Base-by-base conservation (phyloP, 306 rosid species). In the Gillenia trifoliata region DNA sequence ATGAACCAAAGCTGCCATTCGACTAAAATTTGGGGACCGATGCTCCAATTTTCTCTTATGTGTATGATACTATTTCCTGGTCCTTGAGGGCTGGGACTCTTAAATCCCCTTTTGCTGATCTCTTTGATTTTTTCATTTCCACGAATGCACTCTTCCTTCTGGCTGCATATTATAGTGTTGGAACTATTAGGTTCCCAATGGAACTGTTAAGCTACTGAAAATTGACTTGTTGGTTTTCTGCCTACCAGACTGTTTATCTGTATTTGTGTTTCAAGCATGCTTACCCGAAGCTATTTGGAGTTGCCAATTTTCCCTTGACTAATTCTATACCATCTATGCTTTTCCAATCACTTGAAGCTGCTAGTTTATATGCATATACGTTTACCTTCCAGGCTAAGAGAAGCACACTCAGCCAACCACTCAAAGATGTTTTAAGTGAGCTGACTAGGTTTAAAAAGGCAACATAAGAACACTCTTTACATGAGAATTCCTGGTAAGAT, bases 371-470 rank as follows among this genome's bases (percentile, higher is more conserved):
- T 38, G 2, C 52, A 12, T 77, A 50, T 73, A 12, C 31, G 64
- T 71, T 52, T 34, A 33, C 40, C 64, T 45, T 83, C 66, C 86
- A 93, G 97, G 77, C 71, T 28, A 88, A 76, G 85, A 88, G 81
- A 75, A 85, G 74, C 70, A 22, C 47, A 68, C 82, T 80, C 60
- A 69, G 50, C 22, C 78, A 80, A 57, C 76, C 89, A 52, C 82
- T 93, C 61, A 84, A 85, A 60, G 84, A 79, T 36, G 84, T 84
- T 30, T 40, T 89, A 73, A 79, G 68, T 11, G 91, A 89, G 80
- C 93, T 93, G 66, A 77, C 83, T 1, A 87, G 82, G 84, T 72
- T 87, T 57, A 93, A 81, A 76, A 70, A 45, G 73, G 29, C 79
- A 1, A 64, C 74, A 31, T 83, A 71, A 80, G 78, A 74, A 73